These are phyloP conservation scores for Saxispiralis lemnorum DNA, from an alignment of 495 filamentous ascomycete genomes.

Conservation along the genomic window DNA sequence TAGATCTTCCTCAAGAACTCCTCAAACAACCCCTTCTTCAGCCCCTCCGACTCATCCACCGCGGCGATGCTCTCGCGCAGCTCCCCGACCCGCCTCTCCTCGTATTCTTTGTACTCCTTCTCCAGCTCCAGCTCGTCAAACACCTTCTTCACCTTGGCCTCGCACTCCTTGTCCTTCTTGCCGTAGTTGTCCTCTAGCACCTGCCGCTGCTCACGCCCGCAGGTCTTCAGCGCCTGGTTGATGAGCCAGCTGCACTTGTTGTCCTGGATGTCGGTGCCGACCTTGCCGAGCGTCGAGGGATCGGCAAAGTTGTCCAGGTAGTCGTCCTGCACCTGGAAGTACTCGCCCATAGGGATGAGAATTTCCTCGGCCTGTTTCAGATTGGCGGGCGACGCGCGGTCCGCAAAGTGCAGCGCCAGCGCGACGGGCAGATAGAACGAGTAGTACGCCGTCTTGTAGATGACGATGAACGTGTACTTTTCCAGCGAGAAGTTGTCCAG, in stretches of 20 bases:
- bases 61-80: constrained; percentile 55
- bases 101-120: constrained; percentile 66
- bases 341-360: constrained; percentile 94
- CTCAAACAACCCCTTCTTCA: constrained; percentile 82
- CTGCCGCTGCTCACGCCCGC: constrained; percentile 63
- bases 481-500: constrained; percentile 83
- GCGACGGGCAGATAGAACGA: constrained; percentile 97
- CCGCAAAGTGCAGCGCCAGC: constrained; percentile 63
- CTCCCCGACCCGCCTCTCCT: constrained; percentile 63
- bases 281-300: constrained; percentile 83
- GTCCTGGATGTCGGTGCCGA: constrained; percentile 94
- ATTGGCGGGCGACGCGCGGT: constrained; percentile 66
- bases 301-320: constrained; percentile 94
- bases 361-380: constrained; percentile 75
- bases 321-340: constrained; percentile 98
- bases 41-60: constrained; percentile 66
- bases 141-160: constrained; percentile 70
- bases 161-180: constrained; percentile 61
- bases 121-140: constrained; percentile 73
- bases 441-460: constrained; percentile 98
- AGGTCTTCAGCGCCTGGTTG: constrained; percentile 72
- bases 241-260: constrained; percentile 98
- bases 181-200: constrained; percentile 75
- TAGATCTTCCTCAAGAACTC: constrained; percentile 90
- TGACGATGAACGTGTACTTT: constrained; percentile 96